These are phyloP conservation scores for Trichosporon sp. DNA, from an alignment of 1,284 basidiomycete species.

Conservation along the genomic window DNA sequence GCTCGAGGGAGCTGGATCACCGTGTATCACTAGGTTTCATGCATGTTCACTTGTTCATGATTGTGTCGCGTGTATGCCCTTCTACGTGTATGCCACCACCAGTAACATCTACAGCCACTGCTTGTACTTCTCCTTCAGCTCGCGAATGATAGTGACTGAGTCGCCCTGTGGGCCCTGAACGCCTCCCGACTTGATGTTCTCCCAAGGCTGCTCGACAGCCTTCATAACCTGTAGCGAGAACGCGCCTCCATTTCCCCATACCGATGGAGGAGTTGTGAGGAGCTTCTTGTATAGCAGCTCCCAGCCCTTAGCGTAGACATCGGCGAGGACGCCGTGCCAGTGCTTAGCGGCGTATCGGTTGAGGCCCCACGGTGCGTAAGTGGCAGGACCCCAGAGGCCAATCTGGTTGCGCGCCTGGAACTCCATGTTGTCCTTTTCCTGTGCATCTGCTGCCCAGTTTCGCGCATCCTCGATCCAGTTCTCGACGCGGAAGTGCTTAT, in stretches of 20 bases:
- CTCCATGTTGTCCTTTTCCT: slow-evolving; percentile 29
- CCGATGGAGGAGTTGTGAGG: not conserved
- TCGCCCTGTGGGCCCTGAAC: not conserved
- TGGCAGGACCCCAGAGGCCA: slow-evolving; percentile 52
- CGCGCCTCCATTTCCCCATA: not conserved
- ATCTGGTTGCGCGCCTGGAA: slow-evolving; percentile 52
- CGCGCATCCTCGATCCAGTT: slow-evolving; percentile 48
- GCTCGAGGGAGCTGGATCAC: no score
- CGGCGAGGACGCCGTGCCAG: slow-evolving; percentile 50
- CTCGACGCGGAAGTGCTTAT: slow-evolving; percentile 46
- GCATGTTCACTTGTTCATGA: no score
- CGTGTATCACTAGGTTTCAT: not conserved
- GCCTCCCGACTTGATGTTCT: not conserved
- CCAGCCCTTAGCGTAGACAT: slow-evolving; percentile 49
- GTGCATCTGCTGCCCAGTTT: slow-evolving; percentile 36
- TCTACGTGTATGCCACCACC: no score
- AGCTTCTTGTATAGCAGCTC: slow-evolving; percentile 31
- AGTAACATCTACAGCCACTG: not conserved
- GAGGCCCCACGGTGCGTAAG: slow-evolving; percentile 36
- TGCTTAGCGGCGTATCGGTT: slow-evolving; percentile 50
- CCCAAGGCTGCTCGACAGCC: not conserved
- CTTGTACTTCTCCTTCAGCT: not conserved
- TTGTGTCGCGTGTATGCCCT: no score
- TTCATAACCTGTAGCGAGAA: not conserved
- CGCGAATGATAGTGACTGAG: not conserved